A percentile compares a stretch with the other conserved stretches of the same genome.
Conservation (phyloP, 495 filamentous ascomycete genomes). For the Rostrohypoxylon terebratum region DNA sequence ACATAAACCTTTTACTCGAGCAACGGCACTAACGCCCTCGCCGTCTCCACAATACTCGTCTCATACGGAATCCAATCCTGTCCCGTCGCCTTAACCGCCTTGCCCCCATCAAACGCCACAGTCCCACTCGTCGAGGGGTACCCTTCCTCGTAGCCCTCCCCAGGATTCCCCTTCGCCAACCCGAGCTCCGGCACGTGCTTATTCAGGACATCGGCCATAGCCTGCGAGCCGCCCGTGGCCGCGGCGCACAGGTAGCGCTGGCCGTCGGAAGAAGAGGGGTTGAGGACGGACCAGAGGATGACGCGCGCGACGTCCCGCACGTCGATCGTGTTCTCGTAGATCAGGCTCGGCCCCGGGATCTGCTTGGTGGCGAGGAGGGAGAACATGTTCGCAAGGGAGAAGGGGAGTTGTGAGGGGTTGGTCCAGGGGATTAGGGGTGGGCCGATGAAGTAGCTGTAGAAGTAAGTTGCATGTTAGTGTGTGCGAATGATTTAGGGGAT, state of each 20-base stretch:
- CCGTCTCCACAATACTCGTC: constrained; percentile 53
- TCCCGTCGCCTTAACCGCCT: constrained; percentile 47
- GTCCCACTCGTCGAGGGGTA: constrained; percentile 30
- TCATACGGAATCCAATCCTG: constrained; percentile 54
- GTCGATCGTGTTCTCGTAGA: constrained; percentile 49
- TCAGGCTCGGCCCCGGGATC: constrained; percentile 38
- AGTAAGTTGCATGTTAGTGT: neutral
- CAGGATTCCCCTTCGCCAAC: constrained; percentile 36
- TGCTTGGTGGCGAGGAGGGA: constrained; percentile 35
- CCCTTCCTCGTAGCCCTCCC: constrained; percentile 39
- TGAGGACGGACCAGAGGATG: constrained; percentile 45
- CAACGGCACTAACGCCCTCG: constrained; percentile 41
- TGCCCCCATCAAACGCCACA: constrained; percentile 45
- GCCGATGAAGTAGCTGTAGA: constrained; percentile 47
- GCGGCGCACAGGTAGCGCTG: constrained; percentile 51
- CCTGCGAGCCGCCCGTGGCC: constrained; percentile 43
- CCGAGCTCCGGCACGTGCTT: constrained; percentile 34
- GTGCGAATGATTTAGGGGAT: no score
- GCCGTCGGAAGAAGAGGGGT: constrained; percentile 31
- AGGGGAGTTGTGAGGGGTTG: constrained; percentile 34
- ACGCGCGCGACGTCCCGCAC: constrained; percentile 54
- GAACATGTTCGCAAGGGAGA: constrained; percentile 40
- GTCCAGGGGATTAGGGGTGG: constrained; percentile 46
- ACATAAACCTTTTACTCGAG: constrained; percentile 10
- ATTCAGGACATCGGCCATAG: constrained; percentile 49